Percentiles rank a stretch among this genome's conserved stretches.
These are phyloP conservation scores for Mucuna pruriens DNA, from an alignment of 306 rosid genomes.

Conservation along the genomic window DNA sequence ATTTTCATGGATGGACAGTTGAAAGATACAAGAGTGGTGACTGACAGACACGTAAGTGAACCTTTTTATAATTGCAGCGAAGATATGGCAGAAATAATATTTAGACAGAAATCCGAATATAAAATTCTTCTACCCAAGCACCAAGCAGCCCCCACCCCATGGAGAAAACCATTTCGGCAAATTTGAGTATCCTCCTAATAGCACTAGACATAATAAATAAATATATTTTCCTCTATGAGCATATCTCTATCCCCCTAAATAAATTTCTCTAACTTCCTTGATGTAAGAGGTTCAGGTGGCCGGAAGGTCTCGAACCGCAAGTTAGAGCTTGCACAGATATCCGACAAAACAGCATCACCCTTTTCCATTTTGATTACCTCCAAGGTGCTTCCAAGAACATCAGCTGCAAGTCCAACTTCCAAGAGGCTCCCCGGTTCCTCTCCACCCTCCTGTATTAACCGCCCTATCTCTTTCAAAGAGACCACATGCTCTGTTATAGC, in stretches of 20 bases:
- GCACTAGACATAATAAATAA: conserved; percentile 44
- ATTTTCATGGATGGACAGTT: too few species aligned
- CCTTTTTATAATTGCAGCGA: conserved; percentile 57
- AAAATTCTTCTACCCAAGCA: conserved; percentile 59
- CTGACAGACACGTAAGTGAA: too few species aligned
- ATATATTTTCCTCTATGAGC: conserved; percentile 45
- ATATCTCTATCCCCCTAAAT: conserved; percentile 64
- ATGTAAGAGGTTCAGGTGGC: conserved; percentile 57
- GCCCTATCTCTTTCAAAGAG: conserved; percentile 73
- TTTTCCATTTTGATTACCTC: conserved; percentile 62
- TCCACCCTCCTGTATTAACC: conserved; percentile 61
- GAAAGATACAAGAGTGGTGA: too few species aligned
- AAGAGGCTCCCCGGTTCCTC: conserved; percentile 66
- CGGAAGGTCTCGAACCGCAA: conserved; percentile 68
- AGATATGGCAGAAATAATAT: conserved; percentile 51
- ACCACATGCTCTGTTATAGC: conserved; percentile 61
- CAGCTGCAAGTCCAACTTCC: conserved; percentile 68
- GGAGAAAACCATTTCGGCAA: conserved; percentile 53
- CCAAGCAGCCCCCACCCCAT: conserved; percentile 43
- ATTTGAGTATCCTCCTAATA: conserved; percentile 61
- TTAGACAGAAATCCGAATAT: conserved; percentile 51
- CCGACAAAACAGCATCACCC: conserved; percentile 64
- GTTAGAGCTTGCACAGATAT: conserved; percentile 48
- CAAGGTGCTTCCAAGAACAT: conserved; percentile 74
- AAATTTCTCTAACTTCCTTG: conserved; percentile 72